Conservation (phyloP, 2,329 filamentous ascomycete species). For the Capronia americana region DNA sequence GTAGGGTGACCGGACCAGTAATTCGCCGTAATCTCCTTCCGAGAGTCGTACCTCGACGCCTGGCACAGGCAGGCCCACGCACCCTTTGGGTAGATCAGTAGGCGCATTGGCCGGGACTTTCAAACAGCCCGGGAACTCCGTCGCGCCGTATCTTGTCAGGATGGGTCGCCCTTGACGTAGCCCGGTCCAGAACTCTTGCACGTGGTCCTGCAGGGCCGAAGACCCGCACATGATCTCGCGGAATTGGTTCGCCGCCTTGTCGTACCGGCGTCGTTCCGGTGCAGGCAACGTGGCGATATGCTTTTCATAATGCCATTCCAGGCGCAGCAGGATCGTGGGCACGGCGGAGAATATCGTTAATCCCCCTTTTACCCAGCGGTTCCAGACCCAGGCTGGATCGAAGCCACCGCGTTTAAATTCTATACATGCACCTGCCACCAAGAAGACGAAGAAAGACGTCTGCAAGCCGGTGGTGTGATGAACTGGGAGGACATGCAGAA, state of each 20-base stretch:
- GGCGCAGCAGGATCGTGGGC: slow-evolving; percentile 50
- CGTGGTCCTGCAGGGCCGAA: slow-evolving; percentile 55
- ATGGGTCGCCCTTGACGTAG: slow-evolving; percentile 50
- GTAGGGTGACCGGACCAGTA: slow-evolving; percentile 49
- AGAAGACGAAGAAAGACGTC: slow-evolving; percentile 46
- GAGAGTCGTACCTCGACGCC: slow-evolving; percentile 49
- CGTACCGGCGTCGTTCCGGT: slow-evolving; percentile 45
- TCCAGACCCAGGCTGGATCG: slow-evolving; percentile 47
- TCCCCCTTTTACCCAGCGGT: slow-evolving; percentile 44
- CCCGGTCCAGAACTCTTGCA: slow-evolving; percentile 57
- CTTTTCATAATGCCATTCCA: slow-evolving; percentile 44
- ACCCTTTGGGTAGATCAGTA: slow-evolving; percentile 20
- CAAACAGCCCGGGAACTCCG: slow-evolving; percentile 46
- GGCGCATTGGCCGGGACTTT: slow-evolving; percentile 30
- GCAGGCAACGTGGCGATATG: slow-evolving; percentile 31
- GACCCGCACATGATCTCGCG: slow-evolving; percentile 44
- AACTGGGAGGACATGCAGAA: slow-evolving; percentile 42
- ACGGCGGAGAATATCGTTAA: slow-evolving; percentile 49
- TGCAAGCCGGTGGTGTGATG: slow-evolving; percentile 40
- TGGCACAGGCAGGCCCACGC: slow-evolving; percentile 45
- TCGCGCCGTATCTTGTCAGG: slow-evolving; percentile 52
- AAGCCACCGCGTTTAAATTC: slow-evolving; percentile 51
- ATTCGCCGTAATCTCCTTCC: slow-evolving; percentile 54
- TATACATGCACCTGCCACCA: slow-evolving; percentile 48
- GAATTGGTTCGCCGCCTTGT: slow-evolving; percentile 46